Percentiles rank a stretch among this genome's conserved stretches.
Conservation (phyloP, 2,329 filamentous ascomycete genomes). For the Hortaea sp. region DNA sequence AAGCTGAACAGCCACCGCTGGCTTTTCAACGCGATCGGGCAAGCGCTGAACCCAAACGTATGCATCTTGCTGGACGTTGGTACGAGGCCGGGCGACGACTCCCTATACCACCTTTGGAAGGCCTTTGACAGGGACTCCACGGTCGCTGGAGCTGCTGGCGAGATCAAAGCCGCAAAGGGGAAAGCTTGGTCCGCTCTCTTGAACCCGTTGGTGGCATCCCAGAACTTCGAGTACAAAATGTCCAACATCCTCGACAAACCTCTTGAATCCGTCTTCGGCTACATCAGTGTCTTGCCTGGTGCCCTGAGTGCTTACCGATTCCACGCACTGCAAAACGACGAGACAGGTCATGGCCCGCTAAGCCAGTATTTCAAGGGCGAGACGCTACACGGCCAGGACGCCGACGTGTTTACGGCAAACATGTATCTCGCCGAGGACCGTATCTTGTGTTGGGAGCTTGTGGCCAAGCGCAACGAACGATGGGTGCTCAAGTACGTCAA, state of each 20-base stretch:
- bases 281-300: conserved; percentile 93
- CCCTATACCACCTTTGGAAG: conserved; percentile 98
- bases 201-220: conserved; percentile 89
- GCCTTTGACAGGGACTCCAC: conserved; percentile 97
- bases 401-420: conserved; percentile 95
- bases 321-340: conserved; percentile 91
- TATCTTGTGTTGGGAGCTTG: conserved; percentile 87
- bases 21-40: conserved; percentile 98
- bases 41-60: conserved; percentile 85
- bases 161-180: conserved; percentile 96
- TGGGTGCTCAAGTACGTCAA: conserved; percentile 99
- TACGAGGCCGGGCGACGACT: conserved; percentile 77
- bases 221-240: conserved; percentile 99
- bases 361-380: conserved; percentile 99
- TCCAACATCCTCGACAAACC: conserved; percentile 98
- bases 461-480: conserved; percentile 85
- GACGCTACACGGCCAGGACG: conserved; percentile 88
- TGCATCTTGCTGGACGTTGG: conserved; percentile 96
- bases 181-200: conserved; percentile 71
- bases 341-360: conserved; percentile 85
- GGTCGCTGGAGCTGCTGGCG: conserved; percentile 90
- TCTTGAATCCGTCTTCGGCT: conserved; percentile 92
- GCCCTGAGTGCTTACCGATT: conserved; percentile 93
- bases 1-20: conserved; percentile 97
- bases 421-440: conserved; percentile 89